These are phyloP conservation scores for Russula lepida DNA, from an alignment of 768 basidiomycete species.

Conservation along the genomic window DNA sequence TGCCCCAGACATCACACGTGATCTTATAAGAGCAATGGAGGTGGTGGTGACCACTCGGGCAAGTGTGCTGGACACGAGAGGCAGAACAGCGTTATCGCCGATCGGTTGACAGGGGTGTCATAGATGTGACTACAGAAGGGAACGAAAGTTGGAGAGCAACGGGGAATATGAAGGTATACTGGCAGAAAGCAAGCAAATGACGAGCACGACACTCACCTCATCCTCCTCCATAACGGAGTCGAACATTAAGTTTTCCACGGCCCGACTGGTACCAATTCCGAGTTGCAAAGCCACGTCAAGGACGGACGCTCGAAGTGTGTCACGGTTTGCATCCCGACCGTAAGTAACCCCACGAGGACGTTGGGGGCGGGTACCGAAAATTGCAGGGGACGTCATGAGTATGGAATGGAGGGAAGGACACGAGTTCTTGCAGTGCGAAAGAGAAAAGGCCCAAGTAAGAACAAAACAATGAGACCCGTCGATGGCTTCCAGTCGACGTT, in stretches of 20 bases:
- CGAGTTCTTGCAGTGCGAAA: not conserved
- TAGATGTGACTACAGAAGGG: not conserved
- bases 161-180: not conserved
- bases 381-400: not conserved
- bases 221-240: slow-evolving; percentile 49
- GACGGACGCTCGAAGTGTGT: slow-evolving; percentile 58
- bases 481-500: not conserved
- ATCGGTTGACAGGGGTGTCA: not conserved
- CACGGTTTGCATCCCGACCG: slow-evolving; percentile 40
- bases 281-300: slow-evolving; percentile 65
- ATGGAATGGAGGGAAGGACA: not conserved
- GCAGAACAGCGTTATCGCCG: not conserved
- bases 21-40: not conserved
- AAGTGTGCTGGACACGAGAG: not conserved
- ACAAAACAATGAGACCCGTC: not conserved
- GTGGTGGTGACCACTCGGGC: not conserved
- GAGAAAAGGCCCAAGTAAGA: not conserved
- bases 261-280: slow-evolving; percentile 49
- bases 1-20: not conserved
- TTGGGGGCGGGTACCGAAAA: slow-evolving; percentile 2
- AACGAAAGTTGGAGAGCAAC: not conserved
- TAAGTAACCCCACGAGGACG: not conserved
- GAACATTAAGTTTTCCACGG: slow-evolving; percentile 68
- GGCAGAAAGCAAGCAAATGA: not conserved
- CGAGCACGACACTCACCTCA: slow-evolving; percentile 26